phyloP scores from a whole-genome alignment of 148 eudicot species.

The Spergularia bocconei region DNA sequence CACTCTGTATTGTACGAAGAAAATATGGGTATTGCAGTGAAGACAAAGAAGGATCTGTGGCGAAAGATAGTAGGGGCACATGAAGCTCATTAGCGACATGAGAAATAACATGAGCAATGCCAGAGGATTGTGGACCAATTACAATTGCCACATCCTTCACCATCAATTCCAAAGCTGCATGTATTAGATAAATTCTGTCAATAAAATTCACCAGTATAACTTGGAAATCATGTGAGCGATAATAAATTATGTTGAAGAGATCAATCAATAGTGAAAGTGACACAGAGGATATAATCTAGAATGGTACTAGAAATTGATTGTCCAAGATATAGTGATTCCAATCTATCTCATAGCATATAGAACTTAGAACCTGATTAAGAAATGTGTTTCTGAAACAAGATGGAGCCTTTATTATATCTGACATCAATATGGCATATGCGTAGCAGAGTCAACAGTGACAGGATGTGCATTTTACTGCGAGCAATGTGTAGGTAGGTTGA shows the following conservation, averaged over 20 bases:
- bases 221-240: not conserved
- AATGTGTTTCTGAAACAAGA: not conserved
- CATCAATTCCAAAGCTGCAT: conserved; percentile 67
- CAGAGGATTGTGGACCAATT: conserved; percentile 83
- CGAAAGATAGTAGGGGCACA: conserved; percentile 64
- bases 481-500: not conserved
- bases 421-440: not conserved
- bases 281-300: not conserved
- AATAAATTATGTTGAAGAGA: not conserved
- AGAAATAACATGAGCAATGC: conserved; percentile 61
- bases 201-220: not conserved
- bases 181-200: conserved; percentile 26
- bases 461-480: no score
- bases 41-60: conserved; percentile 77
- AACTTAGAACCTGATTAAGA: not conserved
- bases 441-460: not conserved
- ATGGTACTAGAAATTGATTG: not conserved
- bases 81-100: conserved; percentile 60
- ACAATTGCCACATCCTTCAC: conserved; percentile 58
- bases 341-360: not conserved
- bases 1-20: conserved; percentile 59
- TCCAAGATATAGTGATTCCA: not conserved
- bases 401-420: not conserved
- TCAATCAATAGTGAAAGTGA: not conserved
- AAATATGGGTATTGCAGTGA: conserved; percentile 63